These are phyloP conservation scores for Acacia confusa DNA, from an alignment of 306 rosid species.

Conservation along the genomic window DNA sequence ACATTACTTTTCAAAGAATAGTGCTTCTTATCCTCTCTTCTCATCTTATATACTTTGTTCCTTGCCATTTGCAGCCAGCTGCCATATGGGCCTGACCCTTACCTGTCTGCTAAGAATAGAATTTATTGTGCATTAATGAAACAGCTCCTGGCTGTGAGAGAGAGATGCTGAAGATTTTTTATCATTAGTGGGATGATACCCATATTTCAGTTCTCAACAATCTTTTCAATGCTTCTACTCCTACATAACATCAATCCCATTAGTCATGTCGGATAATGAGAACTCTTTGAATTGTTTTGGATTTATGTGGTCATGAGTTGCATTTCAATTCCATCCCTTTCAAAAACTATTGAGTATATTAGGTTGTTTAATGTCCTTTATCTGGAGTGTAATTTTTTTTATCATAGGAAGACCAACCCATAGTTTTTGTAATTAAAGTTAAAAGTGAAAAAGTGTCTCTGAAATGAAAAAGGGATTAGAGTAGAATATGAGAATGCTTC, in stretches of 20 bases:
- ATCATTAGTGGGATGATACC: slow-evolving; percentile 30
- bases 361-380: slow-evolving; percentile 31
- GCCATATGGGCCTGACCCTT: slow-evolving; percentile 28
- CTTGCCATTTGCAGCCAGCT: slow-evolving; percentile 29
- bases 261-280: slow-evolving; percentile 40
- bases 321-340: slow-evolving; percentile 24
- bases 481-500: neutral
- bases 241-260: slow-evolving; percentile 34
- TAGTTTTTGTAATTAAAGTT: slow-evolving; percentile 33
- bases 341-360: slow-evolving; percentile 3
- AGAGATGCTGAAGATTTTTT: slow-evolving; percentile 17
- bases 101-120: slow-evolving; percentile 33
- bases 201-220: slow-evolving; percentile 37
- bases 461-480: neutral
- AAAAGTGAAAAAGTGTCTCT: neutral
- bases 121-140: slow-evolving; percentile 39
- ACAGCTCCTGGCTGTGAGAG: slow-evolving; percentile 16
- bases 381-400: slow-evolving; percentile 23
- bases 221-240: slow-evolving; percentile 46
- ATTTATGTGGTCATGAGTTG: slow-evolving; percentile 42
- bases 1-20: slow-evolving; percentile 17
- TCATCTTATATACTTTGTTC: slow-evolving; percentile 14
- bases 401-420: slow-evolving; percentile 18
- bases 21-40: slow-evolving; percentile 35
- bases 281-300: slow-evolving; percentile 31